phyloP scores from a whole-genome alignment of 768 basidiomycete species.

The Ephemerocybe angulata region DNA sequence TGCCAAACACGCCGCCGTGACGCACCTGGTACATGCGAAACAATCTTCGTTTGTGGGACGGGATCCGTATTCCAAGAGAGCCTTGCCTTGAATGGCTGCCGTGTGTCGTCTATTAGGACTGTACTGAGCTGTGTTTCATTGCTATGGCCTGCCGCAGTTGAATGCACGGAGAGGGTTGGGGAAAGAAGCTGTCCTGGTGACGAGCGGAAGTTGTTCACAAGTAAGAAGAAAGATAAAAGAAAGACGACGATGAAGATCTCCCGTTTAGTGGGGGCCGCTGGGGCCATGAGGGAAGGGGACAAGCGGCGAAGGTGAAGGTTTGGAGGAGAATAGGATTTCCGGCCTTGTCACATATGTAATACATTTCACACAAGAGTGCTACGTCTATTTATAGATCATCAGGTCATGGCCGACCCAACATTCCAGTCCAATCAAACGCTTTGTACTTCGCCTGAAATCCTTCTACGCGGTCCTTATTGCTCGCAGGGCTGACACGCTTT shows the following conservation, averaged over 20 bases:
- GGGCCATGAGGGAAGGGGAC: slow-evolving; percentile 24
- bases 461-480: slow-evolving; percentile 66
- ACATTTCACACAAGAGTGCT: neutral
- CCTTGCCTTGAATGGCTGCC: slow-evolving; percentile 15
- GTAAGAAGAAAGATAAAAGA: slow-evolving; percentile 45
- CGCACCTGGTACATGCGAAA: slow-evolving; percentile 75
- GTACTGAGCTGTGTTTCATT: slow-evolving; percentile 2
- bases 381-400: neutral
- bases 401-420: slow-evolving; percentile 43
- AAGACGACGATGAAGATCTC: slow-evolving; percentile 50
- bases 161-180: slow-evolving; percentile 5
- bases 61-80: slow-evolving; percentile 21
- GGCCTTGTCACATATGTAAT: neutral
- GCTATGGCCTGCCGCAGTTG: slow-evolving; percentile 4
- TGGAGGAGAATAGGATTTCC: neutral
- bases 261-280: slow-evolving; percentile 49
- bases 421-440: slow-evolving; percentile 76
- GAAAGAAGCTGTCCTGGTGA: slow-evolving; percentile 11
- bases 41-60: slow-evolving; percentile 59
- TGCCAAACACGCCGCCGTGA: neutral
- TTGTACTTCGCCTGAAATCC: slow-evolving; percentile 74
- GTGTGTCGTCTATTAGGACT: neutral
- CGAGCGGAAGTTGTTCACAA: slow-evolving; percentile 33
- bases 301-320: neutral
- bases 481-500: slow-evolving; percentile 62